Evolutionary conservation across 2,329 filamentous ascomycete species (phyloP), one percentile per base, ranked within the genome.

Genomic region (Neofusicoccum ribis): DNA sequence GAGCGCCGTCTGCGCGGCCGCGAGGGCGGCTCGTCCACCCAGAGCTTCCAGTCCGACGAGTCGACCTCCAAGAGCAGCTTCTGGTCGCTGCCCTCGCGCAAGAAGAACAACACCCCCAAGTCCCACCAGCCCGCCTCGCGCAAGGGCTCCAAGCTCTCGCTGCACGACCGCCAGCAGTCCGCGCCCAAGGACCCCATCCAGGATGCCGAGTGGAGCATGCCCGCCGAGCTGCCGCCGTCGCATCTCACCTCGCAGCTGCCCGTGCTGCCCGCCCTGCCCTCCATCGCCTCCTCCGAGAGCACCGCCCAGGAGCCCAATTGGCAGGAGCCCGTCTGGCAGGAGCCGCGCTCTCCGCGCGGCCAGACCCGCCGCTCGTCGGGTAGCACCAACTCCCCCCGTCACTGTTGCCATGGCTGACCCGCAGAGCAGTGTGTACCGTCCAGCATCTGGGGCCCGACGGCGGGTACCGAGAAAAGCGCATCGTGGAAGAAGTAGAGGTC

Each of bases 201-300:
- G 9, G 34, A 47, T 27, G 58, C 58, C 36, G 14, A 15, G 12
- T 61, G 58, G 58, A 23, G 31, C 14, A 31, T 23, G 11, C 58
- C 43, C 14, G 44, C 58, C 20, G n/a, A 41, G 15, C 70, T 73
- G n/a, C 66, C 77, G 20, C 72, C 27, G 5, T 31, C 27, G 27
- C 27, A 31, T 5, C 27, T 31, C 27, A 31, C 72, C 12, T 39
- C 51, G 5, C 51, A 56, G 51, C 17, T 41, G 14, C 52, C 52
- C 17, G 17, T 56, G 5, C 14, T 56, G 17, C 63, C 72, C 7
- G 74, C 62, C 4, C 65, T 77, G 7, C 74, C 76, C 36, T 78
- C 76, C 20, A 74, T 74, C 17, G 72, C 70, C 44, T 67, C 73
- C 14, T 58, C 76, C 15, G 74, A 77, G 63, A 15, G 27, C 27